phyloP scores from a whole-genome alignment of 352 stramenopile genomes.

The Phytophthora syringae region DNA sequence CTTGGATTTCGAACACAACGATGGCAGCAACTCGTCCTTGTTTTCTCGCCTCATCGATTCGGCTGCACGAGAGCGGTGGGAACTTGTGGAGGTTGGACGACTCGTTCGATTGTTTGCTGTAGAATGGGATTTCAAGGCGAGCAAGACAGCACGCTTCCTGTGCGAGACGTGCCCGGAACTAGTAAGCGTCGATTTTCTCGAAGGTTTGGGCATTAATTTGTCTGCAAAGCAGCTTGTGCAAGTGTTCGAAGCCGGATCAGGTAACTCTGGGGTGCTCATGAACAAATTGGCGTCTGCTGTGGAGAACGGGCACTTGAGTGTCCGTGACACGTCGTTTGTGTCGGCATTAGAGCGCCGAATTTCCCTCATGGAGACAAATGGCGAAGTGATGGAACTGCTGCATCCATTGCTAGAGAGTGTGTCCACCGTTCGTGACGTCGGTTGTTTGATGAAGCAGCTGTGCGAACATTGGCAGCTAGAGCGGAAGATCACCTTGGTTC shows the following conservation, averaged over 20 bases:
- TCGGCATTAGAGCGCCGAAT: slow-evolving; percentile 35
- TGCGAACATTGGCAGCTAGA: slow-evolving; percentile 74
- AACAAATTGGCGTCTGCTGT: slow-evolving; percentile 79
- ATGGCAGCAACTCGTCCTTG: slow-evolving; percentile 34
- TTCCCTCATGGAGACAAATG: slow-evolving; percentile 51
- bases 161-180: slow-evolving; percentile 72
- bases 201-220: slow-evolving; percentile 72
- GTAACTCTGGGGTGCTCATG: slow-evolving; percentile 59
- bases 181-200: slow-evolving; percentile 87
- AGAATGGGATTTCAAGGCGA: slow-evolving; percentile 55
- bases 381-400: slow-evolving; percentile 70
- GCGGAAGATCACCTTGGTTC: slow-evolving; percentile 61
- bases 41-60: slow-evolving; percentile 82
- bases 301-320: slow-evolving; percentile 71
- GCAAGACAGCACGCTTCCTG: slow-evolving; percentile 72
- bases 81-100: slow-evolving; percentile 79
- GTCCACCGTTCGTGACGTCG: slow-evolving; percentile 73
- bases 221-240: slow-evolving; percentile 61
- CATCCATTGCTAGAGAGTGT: slow-evolving; percentile 77
- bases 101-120: slow-evolving; percentile 82
- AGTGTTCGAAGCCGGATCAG: slow-evolving; percentile 76
- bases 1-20: slow-evolving; percentile 10
- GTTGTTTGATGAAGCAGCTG: slow-evolving; percentile 62
- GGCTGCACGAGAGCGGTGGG: slow-evolving; percentile 76
- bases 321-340: slow-evolving; percentile 53